A percentile compares a stretch with the other conserved stretches of the same genome.
Evolutionary conservation across 257 asterid genomes (phyloP).

Genomic region (Haberlea rhodopensis): DNA sequence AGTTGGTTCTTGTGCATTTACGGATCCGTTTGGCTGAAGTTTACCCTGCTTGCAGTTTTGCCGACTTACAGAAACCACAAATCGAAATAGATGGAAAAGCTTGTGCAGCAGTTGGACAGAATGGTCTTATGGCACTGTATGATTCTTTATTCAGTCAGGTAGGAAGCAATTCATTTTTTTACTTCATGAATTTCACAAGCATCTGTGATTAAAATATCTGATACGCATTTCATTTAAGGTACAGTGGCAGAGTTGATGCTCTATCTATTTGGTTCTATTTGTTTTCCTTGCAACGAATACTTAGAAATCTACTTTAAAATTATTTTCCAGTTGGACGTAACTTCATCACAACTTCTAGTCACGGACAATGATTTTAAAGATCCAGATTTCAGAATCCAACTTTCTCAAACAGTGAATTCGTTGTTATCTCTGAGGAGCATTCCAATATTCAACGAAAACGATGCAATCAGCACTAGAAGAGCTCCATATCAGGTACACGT

Average conservation of each 20-base stretch:
- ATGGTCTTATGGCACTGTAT: conserved; percentile 67
- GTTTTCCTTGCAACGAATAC: neutral
- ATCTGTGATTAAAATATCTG: neutral
- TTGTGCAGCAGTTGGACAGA: conserved; percentile 76
- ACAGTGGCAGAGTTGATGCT: neutral
- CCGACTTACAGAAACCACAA: conserved; percentile 69
- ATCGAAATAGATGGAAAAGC: conserved; percentile 67
- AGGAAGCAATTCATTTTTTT: neutral
- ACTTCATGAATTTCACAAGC: neutral
- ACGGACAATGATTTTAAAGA: conserved; percentile 76
- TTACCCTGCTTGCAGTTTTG: conserved; percentile 39
- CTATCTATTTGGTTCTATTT: neutral
- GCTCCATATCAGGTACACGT: conserved; percentile 78
- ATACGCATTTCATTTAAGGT: neutral
- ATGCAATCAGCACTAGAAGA: conserved; percentile 70
- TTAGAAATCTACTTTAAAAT: conserved; percentile 4
- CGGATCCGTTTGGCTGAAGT: conserved; percentile 14
- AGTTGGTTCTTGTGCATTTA: neutral
- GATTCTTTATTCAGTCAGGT: conserved; percentile 69
- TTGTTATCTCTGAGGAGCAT: conserved; percentile 60
- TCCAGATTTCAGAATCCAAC: conserved; percentile 65
- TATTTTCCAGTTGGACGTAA: conserved; percentile 60
- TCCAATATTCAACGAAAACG: conserved; percentile 81
- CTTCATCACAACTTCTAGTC: conserved; percentile 82
- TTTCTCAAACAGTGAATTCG: conserved; percentile 56